Evolutionary conservation across 83 land plant species (phyloP), one percentile per base, ranked within the genome.

Genomic region (Picea abies): DNA sequence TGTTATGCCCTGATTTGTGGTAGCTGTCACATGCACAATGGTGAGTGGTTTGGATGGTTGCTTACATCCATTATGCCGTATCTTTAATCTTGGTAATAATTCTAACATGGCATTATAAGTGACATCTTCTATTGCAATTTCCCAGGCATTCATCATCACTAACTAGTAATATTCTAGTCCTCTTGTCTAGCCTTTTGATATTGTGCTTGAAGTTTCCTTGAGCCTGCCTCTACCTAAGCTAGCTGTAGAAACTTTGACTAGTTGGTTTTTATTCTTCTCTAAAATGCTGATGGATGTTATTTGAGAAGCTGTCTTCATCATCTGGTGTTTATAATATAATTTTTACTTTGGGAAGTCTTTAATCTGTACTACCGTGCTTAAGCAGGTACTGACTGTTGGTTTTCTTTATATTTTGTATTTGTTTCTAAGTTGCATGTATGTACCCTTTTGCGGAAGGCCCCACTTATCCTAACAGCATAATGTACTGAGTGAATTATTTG

Each of bases 1-100:
- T 94, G 96, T 83, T 98, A 94, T 85, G 99, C 99, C 17, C 94
- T 98, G 12, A 96, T 98, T 26, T 98, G 99, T 88, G 87, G 89
- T 76, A 96, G 94, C 81, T 98, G 99, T 84, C 94, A 88, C 64
- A 93, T 91, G 90, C 99, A 98, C 81, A 98, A 98, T 86, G 99
- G 99, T 98, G 64, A 86, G 94, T 73, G 22, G 2, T 44, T 3
- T 79, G 26, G 44, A 22, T 58, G 56, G 49, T 19, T 61, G 44
- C 44, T 41, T 41, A 6, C 44, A 41, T 41, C 44, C 44, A 41
- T 41, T 41, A 41, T 41, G 44, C 7, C 6, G 44, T 41, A 41
- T 41, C 44, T 1, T 41, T 6, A 6, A 6, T 41, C 44, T 41
- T 41, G 44, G 44, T 41, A 41, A 41, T 41, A 41, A 4, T 41